These are phyloP conservation scores for Macrophomina pseudophaseolina DNA, from an alignment of 2,329 filamentous ascomycete species.

Conservation along the genomic window DNA sequence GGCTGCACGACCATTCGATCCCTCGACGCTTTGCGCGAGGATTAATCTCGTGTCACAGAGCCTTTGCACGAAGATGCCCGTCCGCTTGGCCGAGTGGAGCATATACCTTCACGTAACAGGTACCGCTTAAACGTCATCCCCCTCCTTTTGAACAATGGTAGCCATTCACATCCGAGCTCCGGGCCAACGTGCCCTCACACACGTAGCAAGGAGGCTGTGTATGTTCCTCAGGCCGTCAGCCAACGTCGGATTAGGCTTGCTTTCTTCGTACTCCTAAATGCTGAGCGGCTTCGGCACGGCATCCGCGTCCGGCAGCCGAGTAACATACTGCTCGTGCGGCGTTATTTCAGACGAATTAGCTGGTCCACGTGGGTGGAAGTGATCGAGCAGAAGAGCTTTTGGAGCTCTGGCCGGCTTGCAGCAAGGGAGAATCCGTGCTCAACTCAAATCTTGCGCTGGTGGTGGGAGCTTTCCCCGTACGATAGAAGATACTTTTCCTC, in stretches of 20 bases:
- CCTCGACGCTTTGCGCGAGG: background rate
- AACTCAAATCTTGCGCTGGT: conserved; percentile 4
- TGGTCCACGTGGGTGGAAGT: conserved; percentile 4
- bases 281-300: background rate
- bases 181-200: background rate
- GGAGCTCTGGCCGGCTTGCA: conserved; percentile 7
- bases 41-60: background rate
- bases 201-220: conserved; percentile 8
- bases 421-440: conserved; percentile 3
- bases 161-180: conserved; percentile 5
- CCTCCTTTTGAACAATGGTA: background rate
- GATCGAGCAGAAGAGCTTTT: background rate
- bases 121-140: conserved; percentile 4
- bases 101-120: background rate
- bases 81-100: background rate
- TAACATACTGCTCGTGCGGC: background rate
- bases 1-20: background rate
- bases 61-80: background rate
- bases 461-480: conserved; percentile 4
- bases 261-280: background rate
- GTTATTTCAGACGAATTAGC: background rate
- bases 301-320: conserved; percentile 3
- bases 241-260: background rate
- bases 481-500: background rate
- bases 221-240: background rate